Evolutionary conservation across 2,329 filamentous ascomycete species (phyloP).

Genomic region (Periglandula ipomoeae): DNA sequence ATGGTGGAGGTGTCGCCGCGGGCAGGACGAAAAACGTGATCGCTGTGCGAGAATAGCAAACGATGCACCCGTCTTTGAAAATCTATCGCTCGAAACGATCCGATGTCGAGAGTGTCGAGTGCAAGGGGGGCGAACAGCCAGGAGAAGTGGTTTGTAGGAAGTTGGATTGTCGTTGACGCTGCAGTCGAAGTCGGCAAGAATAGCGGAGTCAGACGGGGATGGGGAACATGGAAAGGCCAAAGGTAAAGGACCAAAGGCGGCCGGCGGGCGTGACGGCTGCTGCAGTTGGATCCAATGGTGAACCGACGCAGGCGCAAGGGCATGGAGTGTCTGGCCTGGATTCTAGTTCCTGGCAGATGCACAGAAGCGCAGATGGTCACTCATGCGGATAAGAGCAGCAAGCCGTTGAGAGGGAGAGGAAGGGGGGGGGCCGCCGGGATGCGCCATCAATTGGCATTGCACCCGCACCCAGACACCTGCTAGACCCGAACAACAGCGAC

Average conservation of each 20-base stretch:
- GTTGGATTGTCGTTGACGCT: background rate
- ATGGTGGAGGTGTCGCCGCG: background rate
- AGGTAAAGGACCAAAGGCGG: background rate
- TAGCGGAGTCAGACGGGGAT: constrained; percentile 5
- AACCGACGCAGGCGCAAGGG: background rate
- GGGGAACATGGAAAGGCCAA: background rate
- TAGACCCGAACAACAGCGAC: no score
- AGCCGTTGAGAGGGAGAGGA: no score
- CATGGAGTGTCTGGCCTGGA: no score
- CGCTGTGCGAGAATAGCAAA: background rate
- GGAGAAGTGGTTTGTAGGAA: background rate
- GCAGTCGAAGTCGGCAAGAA: background rate
- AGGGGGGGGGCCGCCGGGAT: no score
- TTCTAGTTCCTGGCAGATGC: no score
- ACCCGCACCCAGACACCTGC: no score
- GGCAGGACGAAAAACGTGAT: background rate
- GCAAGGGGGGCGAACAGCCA: background rate
- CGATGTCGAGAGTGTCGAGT: background rate
- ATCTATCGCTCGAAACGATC: background rate
- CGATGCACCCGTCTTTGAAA: background rate
- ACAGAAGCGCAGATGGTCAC: no score
- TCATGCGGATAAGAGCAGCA: no score
- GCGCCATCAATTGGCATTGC: no score
- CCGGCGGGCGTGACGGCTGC: background rate
- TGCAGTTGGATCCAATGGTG: background rate